A percentile compares a stretch with the other conserved stretches of the same genome.
phyloP scores from a whole-genome alignment of 1,284 basidiomycete genomes.

The Ganoderma multipileum region DNA sequence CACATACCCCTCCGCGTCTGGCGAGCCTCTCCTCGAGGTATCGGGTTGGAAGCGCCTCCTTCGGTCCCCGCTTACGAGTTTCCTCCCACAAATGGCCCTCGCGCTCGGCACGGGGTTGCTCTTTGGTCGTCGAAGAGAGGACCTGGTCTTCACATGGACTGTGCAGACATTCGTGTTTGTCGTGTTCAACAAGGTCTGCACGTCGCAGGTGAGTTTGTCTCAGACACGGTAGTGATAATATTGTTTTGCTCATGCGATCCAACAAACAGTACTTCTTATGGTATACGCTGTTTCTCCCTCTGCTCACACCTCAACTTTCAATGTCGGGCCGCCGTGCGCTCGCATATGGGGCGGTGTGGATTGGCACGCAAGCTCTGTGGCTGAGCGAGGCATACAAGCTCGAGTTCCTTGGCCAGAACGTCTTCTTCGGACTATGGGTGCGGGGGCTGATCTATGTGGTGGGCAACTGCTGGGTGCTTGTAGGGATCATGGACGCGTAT shows the following conservation, averaged over 20 bases:
- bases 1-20: constrained; percentile 55
- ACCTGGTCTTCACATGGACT: constrained; percentile 87
- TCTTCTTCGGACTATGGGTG: constrained; percentile 80
- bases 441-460: constrained; percentile 78
- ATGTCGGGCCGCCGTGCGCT: constrained; percentile 55
- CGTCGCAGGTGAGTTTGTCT: constrained; percentile 77
- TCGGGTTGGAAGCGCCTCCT: constrained; percentile 52
- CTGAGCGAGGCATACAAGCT: constrained; percentile 85
- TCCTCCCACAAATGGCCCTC: constrained; percentile 77
- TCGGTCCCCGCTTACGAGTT: constrained; percentile 72
- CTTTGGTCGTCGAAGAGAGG: constrained; percentile 56
- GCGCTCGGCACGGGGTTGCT: constrained; percentile 72
- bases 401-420: constrained; percentile 84
- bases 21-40: constrained; percentile 36
- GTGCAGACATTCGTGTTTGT: constrained; percentile 93
- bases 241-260: not conserved
- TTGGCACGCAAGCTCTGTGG: constrained; percentile 84
- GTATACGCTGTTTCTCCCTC: constrained; percentile 92
- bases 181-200: constrained; percentile 98
- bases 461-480: constrained; percentile 81
- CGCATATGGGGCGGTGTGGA: constrained; percentile 69
- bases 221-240: not conserved
- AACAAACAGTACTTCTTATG: constrained; percentile 90
- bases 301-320: constrained; percentile 73
- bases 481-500: constrained; percentile 65